Conservation (phyloP, 495 filamentous ascomycete genomes). For the Penicillium coprophilum region DNA sequence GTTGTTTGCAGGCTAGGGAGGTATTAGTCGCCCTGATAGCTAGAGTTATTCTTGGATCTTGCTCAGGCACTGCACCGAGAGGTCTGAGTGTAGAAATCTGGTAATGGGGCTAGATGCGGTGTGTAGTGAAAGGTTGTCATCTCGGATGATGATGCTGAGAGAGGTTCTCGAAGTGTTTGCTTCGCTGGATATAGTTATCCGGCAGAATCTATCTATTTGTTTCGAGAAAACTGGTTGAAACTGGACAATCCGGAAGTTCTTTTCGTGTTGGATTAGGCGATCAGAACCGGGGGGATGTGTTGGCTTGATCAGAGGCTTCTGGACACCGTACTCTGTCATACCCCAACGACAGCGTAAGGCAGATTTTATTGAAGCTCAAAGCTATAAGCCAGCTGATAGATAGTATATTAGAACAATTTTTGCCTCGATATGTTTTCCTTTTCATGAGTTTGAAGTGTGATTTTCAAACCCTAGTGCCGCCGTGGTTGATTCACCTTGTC, state of each 20-base stretch:
- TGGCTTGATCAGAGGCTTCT: not conserved
- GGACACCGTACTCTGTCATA: not conserved
- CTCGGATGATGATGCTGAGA: slow-evolving; percentile 5
- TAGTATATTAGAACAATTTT: not conserved
- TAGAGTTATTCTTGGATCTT: slow-evolving; percentile 35
- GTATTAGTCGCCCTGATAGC: slow-evolving; percentile 40
- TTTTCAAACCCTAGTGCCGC: too few relatives aligned
- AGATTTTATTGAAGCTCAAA: not conserved
- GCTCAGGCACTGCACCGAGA: slow-evolving; percentile 24
- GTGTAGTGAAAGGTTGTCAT: not conserved
- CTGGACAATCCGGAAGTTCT: not conserved
- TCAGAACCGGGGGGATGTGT: not conserved
- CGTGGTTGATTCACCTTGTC: not conserved
- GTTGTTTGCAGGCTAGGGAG: slow-evolving; percentile 47
- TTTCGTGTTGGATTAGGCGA: not conserved
- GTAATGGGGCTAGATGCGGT: too few relatives aligned
- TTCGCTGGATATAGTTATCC: not conserved
- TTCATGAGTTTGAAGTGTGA: not conserved
- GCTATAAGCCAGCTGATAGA: not conserved
- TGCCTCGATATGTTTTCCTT: not conserved
- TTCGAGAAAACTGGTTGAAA: not conserved
- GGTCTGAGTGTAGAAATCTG: too few relatives aligned
- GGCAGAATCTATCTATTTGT: not conserved
- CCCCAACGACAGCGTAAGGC: not conserved
- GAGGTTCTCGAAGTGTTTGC: not conserved